These are phyloP conservation scores for Ascosphaera acerosa DNA, from an alignment of 2,329 filamentous ascomycete species.

Conservation along the genomic window DNA sequence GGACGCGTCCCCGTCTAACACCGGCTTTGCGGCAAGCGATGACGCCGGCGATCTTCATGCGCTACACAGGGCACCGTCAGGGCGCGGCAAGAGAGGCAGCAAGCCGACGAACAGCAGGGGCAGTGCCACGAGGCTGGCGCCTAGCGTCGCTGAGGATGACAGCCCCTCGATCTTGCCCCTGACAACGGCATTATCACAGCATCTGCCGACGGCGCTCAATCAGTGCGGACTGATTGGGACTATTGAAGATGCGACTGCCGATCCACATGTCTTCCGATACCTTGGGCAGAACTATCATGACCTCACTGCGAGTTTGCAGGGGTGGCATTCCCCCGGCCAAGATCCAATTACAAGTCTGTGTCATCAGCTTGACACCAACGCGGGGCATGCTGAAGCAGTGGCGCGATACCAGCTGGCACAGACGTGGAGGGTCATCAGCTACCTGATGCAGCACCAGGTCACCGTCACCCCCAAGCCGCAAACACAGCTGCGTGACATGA, in stretches of 20 bases:
- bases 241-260: slow-evolving; percentile 22
- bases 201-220: slow-evolving; percentile 14
- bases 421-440: slow-evolving; percentile 32
- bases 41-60: too few species aligned
- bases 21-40: too few species aligned
- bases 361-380: slow-evolving; percentile 27
- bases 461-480: neutral
- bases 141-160: too few species aligned
- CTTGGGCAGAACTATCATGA: slow-evolving; percentile 20
- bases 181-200: too few species aligned
- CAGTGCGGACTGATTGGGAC: slow-evolving; percentile 26
- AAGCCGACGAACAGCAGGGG: slow-evolving; percentile 20
- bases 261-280: slow-evolving; percentile 17
- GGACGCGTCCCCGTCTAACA: too few species aligned
- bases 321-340: slow-evolving; percentile 7
- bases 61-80: too few species aligned
- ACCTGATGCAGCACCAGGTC: slow-evolving; percentile 7
- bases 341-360: slow-evolving; percentile 13
- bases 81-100: slow-evolving; percentile 21
- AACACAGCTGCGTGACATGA: too few species aligned
- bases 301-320: too few species aligned
- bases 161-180: too few species aligned
- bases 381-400: slow-evolving; percentile 25
- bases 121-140: neutral
- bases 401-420: slow-evolving; percentile 28